Percentiles rank a stretch among this genome's conserved stretches.
These are phyloP conservation scores for Elymus sibiricus DNA, from an alignment of 176 grass and related monocot species.

Conservation along the genomic window DNA sequence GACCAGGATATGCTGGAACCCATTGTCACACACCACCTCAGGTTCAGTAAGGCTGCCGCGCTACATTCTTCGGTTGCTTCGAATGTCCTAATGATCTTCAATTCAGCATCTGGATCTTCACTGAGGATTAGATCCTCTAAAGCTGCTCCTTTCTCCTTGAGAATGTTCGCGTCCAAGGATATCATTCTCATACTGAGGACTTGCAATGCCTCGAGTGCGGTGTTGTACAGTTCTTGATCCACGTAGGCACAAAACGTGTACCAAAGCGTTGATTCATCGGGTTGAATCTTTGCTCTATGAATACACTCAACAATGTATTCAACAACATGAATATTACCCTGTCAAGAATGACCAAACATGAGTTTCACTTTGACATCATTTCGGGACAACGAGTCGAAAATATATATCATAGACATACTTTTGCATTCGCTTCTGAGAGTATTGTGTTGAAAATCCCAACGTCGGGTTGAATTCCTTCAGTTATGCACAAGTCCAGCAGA, in stretches of 20 bases:
- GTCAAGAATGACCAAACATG: slow-evolving; percentile 30
- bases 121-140: slow-evolving; percentile 71
- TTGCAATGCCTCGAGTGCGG: slow-evolving; percentile 69
- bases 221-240: slow-evolving; percentile 49
- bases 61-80: slow-evolving; percentile 50
- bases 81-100: slow-evolving; percentile 52
- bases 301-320: slow-evolving; percentile 65
- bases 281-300: slow-evolving; percentile 55
- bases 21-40: slow-evolving; percentile 66
- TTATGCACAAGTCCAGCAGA: slow-evolving; percentile 42
- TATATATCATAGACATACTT: slow-evolving; percentile 33
- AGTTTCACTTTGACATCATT: slow-evolving; percentile 16
- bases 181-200: slow-evolving; percentile 82
- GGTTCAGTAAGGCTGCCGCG: slow-evolving; percentile 58
- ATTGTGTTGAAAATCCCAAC: slow-evolving; percentile 65
- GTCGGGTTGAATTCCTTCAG: slow-evolving; percentile 57
- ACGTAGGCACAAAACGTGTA: slow-evolving; percentile 62
- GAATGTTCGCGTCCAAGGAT: slow-evolving; percentile 40
- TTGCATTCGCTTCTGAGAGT: slow-evolving; percentile 53
- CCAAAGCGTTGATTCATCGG: slow-evolving; percentile 58
- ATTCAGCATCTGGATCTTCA: slow-evolving; percentile 71
- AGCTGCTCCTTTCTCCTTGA: slow-evolving; percentile 43
- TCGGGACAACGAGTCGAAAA: neutral
- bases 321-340: slow-evolving; percentile 73
- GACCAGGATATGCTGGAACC: slow-evolving; percentile 73